Conservation (phyloP, 1,139 yeast genomes). For the Debaryomyces subglobosus region DNA sequence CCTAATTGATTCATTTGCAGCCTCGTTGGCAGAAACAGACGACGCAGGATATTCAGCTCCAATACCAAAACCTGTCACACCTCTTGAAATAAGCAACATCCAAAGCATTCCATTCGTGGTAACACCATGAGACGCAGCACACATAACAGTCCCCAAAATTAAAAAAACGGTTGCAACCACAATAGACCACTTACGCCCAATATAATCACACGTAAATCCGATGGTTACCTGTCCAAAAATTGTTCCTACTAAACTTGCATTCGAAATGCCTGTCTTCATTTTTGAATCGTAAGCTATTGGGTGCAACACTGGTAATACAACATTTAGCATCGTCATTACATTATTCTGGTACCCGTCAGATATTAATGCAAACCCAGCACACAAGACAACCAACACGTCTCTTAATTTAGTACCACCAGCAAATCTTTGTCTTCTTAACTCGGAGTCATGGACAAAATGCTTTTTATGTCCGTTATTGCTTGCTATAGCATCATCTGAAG, state of each 20-base stretch:
- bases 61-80: constrained; percentile 72
- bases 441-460: constrained; percentile 38
- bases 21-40: constrained; percentile 70
- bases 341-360: constrained; percentile 59
- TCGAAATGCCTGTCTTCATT: constrained; percentile 51
- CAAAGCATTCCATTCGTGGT: constrained; percentile 56
- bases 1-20: constrained; percentile 64
- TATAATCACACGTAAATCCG: constrained; percentile 48
- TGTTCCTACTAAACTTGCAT: constrained; percentile 53
- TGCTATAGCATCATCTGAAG: constrained; percentile 1
- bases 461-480: constrained; percentile 6
- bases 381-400: constrained; percentile 40
- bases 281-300: constrained; percentile 26
- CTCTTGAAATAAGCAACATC: constrained; percentile 72
- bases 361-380: constrained; percentile 55
- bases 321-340: constrained; percentile 50
- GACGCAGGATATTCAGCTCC: constrained; percentile 81
- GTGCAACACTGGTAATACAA: constrained; percentile 35
- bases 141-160: constrained; percentile 47
- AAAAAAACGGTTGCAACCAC: constrained; percentile 47
- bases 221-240: constrained; percentile 52
- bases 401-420: constrained; percentile 28
- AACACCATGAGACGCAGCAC: constrained; percentile 53
- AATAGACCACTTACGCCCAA: constrained; percentile 53
- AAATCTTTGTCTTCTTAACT: constrained; percentile 35